phyloP scores from a whole-genome alignment of 2,329 filamentous ascomycete species.

The Fonsecaea pedrosoi region DNA sequence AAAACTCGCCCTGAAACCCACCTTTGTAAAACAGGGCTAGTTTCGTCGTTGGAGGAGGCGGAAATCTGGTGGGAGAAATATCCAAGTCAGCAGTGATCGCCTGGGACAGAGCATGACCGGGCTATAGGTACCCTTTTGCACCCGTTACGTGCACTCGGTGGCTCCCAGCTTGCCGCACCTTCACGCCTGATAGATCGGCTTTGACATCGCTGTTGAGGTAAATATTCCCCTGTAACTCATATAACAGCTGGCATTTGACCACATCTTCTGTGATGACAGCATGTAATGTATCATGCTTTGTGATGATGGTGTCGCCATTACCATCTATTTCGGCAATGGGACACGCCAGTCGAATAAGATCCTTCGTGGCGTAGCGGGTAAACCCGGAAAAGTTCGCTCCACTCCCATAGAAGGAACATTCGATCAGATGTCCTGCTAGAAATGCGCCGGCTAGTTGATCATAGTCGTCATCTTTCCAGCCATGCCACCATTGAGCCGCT shows the following conservation, averaged over 20 bases:
- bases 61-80: slow-evolving; percentile 50
- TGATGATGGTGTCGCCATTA: slow-evolving; percentile 34
- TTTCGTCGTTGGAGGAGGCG: slow-evolving; percentile 54
- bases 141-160: too few relatives aligned
- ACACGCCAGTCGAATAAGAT: slow-evolving; percentile 35
- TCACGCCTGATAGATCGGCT: too few relatives aligned
- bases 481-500: slow-evolving; percentile 62
- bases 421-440: slow-evolving; percentile 60
- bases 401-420: slow-evolving; percentile 61
- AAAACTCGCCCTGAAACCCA: slow-evolving; percentile 49
- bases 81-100: slow-evolving; percentile 53
- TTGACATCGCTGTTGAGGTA: slow-evolving; percentile 34
- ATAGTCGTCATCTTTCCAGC: slow-evolving; percentile 55
- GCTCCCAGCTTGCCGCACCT: too few relatives aligned
- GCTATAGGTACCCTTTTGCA: too few relatives aligned
- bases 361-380: slow-evolving; percentile 21
- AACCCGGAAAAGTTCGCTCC: slow-evolving; percentile 63
- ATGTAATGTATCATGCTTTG: slow-evolving; percentile 50
- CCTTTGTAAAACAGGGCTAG: slow-evolving; percentile 49
- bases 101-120: too few relatives aligned
- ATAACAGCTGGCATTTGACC: slow-evolving; percentile 40
- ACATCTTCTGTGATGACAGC: slow-evolving; percentile 36
- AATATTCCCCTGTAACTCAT: slow-evolving; percentile 41
- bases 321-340: slow-evolving; percentile 40
- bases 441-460: slow-evolving; percentile 59